Evolutionary conservation across 2,329 filamentous ascomycete genomes (phyloP), one percentile per base, ranked within the genome.

Genomic region (Talaromyces marneffei): DNA sequence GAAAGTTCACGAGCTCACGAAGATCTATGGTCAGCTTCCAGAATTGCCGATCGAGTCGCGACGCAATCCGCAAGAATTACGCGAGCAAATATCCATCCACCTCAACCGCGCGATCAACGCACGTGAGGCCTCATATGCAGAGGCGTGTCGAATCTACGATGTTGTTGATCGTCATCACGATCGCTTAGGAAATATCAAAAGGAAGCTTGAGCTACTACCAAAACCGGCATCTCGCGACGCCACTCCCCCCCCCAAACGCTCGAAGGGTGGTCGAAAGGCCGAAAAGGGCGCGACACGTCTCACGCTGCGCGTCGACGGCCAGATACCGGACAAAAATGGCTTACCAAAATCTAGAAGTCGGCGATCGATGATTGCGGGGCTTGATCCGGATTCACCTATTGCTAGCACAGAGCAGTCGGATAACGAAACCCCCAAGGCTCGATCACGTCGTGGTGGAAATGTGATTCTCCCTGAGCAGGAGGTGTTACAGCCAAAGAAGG

Each of bases 151-250:
- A 23, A 73, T 85, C 25, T 81, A 81, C 70, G 83, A 85, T 69
- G 80, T 83, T 44, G 80, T 83, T 6, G 78, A 85, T 69, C 80
- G 82, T 66, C 82, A 85, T 68, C 79, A 81, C 65, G 80, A 81
- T 65, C 80, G 84, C 52, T 72, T 87, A 54, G 80, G 79, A 56
- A 80, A 82, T 61, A 87, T 88, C 67, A 83, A 81, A 61, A 79
- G 80, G 67, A 87, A 87, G 73, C 79, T 88, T 20, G 80, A 85
- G 63, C 81, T 83, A 10, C 79, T 87, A 53, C 84, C 85, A 2
- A 80, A 83, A 70, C 85, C 84, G 18, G 80, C 83, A 2, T 85
- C 83, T 20, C 79, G 82, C 65, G 85, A 87, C 66, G 82, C 85
- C n/a, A 73, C 71, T 2, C 75, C 78, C 25, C 61, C 67, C 20